phyloP scores from a whole-genome alignment of 805 yeast genomes.

The Wickerhamiella spandovensis region DNA sequence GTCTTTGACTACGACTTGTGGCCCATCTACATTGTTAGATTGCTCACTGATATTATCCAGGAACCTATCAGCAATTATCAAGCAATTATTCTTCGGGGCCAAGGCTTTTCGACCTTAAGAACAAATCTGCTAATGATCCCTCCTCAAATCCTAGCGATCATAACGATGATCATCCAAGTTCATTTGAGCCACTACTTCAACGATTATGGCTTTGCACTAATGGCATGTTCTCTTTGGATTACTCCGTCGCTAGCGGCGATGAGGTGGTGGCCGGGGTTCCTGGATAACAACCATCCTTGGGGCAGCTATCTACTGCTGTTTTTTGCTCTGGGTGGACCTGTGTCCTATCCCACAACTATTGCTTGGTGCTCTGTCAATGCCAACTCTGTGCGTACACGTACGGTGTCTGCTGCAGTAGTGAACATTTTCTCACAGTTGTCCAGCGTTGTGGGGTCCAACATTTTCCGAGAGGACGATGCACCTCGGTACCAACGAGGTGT shows the following conservation, averaged over 20 bases:
- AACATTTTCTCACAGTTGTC: conserved; percentile 54
- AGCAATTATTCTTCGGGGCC: conserved; percentile 33
- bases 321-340: conserved; percentile 20
- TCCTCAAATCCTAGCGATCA: conserved; percentile 20
- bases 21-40: conserved; percentile 41
- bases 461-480: conserved; percentile 42
- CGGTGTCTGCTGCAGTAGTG: conserved; percentile 51
- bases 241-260: conserved; percentile 12
- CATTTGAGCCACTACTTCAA: conserved; percentile 6
- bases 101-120: conserved; percentile 39
- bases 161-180: conserved; percentile 17
- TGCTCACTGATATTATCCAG: conserved; percentile 30
- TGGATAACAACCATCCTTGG: conserved; percentile 16
- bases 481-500: conserved; percentile 54
- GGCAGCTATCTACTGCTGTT: conserved; percentile 20
- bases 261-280: conserved; percentile 17
- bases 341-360: conserved; percentile 14
- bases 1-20: conserved; percentile 39
- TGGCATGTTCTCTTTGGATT: conserved; percentile 12
- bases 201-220: conserved; percentile 9
- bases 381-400: conserved; percentile 47
- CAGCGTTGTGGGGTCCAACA: conserved; percentile 38
- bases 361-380: conserved; percentile 49
- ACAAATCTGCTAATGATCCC: conserved; percentile 45
- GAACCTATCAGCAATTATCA: conserved; percentile 31